These are phyloP conservation scores for Ophiobolus disseminans DNA, from an alignment of 2,329 filamentous ascomycete species.

Conservation along the genomic window DNA sequence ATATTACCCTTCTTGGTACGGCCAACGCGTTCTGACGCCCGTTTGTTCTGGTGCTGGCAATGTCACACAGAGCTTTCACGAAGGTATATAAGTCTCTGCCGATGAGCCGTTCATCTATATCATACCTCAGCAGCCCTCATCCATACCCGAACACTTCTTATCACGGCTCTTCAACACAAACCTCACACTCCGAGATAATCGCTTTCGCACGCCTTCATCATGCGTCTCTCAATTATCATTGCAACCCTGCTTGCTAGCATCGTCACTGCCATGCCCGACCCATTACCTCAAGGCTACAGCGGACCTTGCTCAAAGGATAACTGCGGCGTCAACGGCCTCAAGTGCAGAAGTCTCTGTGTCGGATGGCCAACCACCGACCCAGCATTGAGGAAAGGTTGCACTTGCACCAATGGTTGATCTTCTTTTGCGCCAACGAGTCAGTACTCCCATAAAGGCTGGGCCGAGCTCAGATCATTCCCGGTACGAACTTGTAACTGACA, in stretches of 20 bases:
- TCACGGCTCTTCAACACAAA: no score
- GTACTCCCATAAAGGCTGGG: no score
- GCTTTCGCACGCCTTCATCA: slow-evolving; percentile 6
- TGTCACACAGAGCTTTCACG: slow-evolving; percentile 9
- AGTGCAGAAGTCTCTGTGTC: slow-evolving; percentile 19
- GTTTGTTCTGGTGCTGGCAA: neutral
- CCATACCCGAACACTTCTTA: no score
- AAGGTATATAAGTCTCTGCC: slow-evolving; percentile 6
- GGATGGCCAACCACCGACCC: slow-evolving; percentile 17
- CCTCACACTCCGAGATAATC: no score
- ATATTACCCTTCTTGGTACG: slow-evolving; percentile 9
- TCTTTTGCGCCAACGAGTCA: neutral
- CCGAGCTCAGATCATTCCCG: no score
- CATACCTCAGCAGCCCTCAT: neutral
- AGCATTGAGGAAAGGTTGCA: slow-evolving; percentile 21
- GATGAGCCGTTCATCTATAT: neutral
- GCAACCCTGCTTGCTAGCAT: slow-evolving; percentile 22
- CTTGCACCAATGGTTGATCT: slow-evolving; percentile 18
- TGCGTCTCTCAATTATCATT: slow-evolving; percentile 22
- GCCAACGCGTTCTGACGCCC: slow-evolving; percentile 5
- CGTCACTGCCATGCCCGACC: slow-evolving; percentile 29
- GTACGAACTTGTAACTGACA: no score
- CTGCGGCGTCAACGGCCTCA: slow-evolving; percentile 16
- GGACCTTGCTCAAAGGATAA: slow-evolving; percentile 21
- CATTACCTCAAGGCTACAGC: slow-evolving; percentile 27